phyloP scores from a whole-genome alignment of 176 grass and related monocot genomes.

The Aechmea fasciata region DNA sequence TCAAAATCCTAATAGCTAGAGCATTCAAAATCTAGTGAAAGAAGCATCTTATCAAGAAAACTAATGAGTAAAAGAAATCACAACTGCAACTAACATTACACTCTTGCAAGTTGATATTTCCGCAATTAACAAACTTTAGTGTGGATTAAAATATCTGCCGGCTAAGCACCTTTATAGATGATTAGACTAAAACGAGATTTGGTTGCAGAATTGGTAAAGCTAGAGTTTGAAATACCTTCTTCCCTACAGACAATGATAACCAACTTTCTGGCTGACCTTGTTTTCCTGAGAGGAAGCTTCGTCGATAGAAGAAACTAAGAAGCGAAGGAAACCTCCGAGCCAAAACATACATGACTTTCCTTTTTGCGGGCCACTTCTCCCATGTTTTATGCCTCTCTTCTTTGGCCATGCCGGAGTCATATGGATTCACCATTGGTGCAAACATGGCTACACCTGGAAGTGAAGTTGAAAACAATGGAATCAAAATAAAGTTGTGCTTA shows the following conservation, averaged over 20 bases:
- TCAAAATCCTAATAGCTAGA: no score
- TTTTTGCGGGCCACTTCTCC: slow-evolving; percentile 69
- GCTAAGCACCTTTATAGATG: background rate
- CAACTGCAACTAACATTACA: background rate
- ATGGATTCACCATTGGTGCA: slow-evolving; percentile 86
- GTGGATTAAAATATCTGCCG: background rate
- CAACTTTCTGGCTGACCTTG: slow-evolving; percentile 61
- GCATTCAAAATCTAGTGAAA: no score
- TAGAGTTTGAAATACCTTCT: slow-evolving; percentile 51
- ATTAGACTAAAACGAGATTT: background rate
- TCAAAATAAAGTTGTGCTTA: background rate
- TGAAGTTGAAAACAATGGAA: background rate
- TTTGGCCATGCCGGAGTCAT: slow-evolving; percentile 80
- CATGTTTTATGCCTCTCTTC: slow-evolving; percentile 78
- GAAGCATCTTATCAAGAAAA: no score
- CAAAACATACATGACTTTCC: slow-evolving; percentile 86
- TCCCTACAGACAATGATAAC: slow-evolving; percentile 64
- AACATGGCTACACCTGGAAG: slow-evolving; percentile 83
- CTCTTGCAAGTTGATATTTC: background rate
- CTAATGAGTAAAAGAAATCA: slow-evolving; percentile 1
- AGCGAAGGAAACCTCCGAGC: slow-evolving; percentile 83
- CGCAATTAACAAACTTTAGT: background rate
- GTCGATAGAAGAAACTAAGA: slow-evolving; percentile 55
- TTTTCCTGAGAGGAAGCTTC: slow-evolving; percentile 83
- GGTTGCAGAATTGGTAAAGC: background rate